These are phyloP conservation scores for Fusarium beomiforme DNA, from an alignment of 2,329 filamentous ascomycete genomes.

Conservation along the genomic window DNA sequence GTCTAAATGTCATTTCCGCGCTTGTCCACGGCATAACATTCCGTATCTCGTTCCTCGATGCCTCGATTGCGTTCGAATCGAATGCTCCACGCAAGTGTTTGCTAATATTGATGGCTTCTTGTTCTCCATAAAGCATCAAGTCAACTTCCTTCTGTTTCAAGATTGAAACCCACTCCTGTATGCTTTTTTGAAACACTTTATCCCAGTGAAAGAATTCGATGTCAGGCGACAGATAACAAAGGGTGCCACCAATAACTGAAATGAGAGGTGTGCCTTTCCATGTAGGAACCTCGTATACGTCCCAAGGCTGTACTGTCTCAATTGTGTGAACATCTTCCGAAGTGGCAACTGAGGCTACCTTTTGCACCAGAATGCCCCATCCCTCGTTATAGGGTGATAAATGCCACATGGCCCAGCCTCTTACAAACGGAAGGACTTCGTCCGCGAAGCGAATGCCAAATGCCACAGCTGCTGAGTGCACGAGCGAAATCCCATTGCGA, in stretches of 20 bases:
- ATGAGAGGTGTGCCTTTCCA: constrained; percentile 40
- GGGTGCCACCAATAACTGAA: constrained; percentile 39
- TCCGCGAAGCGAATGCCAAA: constrained; percentile 34
- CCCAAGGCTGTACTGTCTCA: constrained; percentile 36
- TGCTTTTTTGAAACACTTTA: constrained; percentile 1
- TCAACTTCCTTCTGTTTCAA: constrained; percentile 30
- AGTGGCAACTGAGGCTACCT: neutral
- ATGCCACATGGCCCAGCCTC: neutral
- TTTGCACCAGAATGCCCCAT: constrained; percentile 11
- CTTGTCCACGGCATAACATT: neutral
- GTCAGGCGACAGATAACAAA: constrained; percentile 38
- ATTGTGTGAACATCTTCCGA: constrained; percentile 16
- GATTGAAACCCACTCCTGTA: constrained; percentile 32
- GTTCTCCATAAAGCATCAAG: constrained; percentile 36
- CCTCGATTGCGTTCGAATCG: constrained; percentile 27
- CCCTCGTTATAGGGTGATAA: neutral
- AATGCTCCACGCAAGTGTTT: constrained; percentile 14
- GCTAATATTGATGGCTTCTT: neutral
- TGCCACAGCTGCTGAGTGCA: constrained; percentile 40
- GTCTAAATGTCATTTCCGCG: neutral
- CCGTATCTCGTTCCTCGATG: constrained; percentile 5
- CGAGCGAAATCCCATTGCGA: constrained; percentile 21
- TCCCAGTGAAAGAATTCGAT: constrained; percentile 33
- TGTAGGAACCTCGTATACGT: constrained; percentile 28
- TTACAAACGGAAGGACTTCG: neutral